Percentiles rank a stretch among this genome's conserved stretches.
Conservation (phyloP, 139 green algal genomes). For the Micractinium sp. region DNA sequence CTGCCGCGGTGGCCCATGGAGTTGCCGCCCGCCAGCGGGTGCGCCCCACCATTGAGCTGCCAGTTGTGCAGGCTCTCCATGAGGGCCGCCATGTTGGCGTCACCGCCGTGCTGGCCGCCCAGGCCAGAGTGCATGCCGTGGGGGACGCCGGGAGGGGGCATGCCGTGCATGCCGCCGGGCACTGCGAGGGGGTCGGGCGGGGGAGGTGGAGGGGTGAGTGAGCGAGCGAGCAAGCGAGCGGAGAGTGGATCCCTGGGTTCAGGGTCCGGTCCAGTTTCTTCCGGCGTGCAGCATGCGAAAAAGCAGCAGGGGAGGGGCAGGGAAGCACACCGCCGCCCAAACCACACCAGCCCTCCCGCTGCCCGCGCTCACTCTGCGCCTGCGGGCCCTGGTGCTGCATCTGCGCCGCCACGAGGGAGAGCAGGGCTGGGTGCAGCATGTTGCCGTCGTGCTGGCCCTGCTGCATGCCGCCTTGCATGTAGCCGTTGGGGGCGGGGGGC, state of each 20-base stretch:
- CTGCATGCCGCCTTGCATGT: background rate
- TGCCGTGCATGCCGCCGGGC: background rate
- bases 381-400: constrained; percentile 20
- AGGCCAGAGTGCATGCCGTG: constrained; percentile 25
- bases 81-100: constrained; percentile 29
- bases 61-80: constrained; percentile 20
- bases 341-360: background rate
- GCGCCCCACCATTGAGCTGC: constrained; percentile 17
- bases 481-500: background rate
- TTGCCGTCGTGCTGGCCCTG: background rate
- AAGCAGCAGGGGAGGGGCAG: background rate
- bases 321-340: background rate
- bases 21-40: too few relatives aligned
- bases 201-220: background rate
- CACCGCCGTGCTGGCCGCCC: constrained; percentile 12
- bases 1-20: constrained; percentile 16
- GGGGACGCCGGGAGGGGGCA: constrained; percentile 15
- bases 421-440: constrained; percentile 40
- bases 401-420: constrained; percentile 37
- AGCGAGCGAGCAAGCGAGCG: background rate
- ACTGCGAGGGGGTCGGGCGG: background rate
- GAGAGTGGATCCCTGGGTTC: too few relatives aligned
- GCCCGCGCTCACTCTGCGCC: background rate
- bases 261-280: too few relatives aligned
- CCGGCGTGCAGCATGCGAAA: too few relatives aligned